Conservation (phyloP, 352 stramenopile species). For the Globisporangium spinosum region DNA sequence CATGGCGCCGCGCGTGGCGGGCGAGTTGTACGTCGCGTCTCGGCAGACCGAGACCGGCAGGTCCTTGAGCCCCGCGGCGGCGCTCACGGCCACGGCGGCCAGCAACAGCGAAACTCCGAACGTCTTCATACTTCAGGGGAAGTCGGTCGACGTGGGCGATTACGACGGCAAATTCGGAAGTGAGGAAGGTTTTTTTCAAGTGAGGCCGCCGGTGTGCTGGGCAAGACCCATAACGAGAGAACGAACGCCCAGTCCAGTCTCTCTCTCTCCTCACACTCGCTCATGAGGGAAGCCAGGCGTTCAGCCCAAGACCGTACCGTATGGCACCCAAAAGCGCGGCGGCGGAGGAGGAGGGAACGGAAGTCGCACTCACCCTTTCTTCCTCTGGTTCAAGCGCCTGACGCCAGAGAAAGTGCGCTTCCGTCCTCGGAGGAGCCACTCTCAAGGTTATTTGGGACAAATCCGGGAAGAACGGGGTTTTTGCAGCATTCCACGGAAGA, state of each 20-base stretch:
- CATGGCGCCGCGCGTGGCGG: conserved; percentile 21
- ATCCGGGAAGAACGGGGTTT: too few relatives aligned
- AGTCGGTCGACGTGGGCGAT: conserved; percentile 23
- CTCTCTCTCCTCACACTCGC: conserved; percentile 9
- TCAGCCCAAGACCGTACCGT: too few relatives aligned
- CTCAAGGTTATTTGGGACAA: too few relatives aligned
- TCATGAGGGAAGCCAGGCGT: neutral
- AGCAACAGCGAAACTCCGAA: conserved; percentile 28
- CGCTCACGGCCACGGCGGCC: conserved; percentile 27
- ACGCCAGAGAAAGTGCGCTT: too few relatives aligned
- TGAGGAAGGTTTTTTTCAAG: conserved; percentile 15
- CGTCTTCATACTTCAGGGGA: conserved; percentile 33
- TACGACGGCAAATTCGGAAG: conserved; percentile 37
- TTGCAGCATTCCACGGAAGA: too few relatives aligned
- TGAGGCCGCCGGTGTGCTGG: too few relatives aligned
- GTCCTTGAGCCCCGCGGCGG: conserved; percentile 25
- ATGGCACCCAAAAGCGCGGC: too few relatives aligned
- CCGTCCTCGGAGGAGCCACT: too few relatives aligned
- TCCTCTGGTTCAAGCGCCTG: too few relatives aligned
- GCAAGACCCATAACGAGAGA: too few relatives aligned
- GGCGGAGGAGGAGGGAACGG: too few relatives aligned
- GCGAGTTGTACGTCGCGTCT: conserved; percentile 49
- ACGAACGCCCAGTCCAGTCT: neutral
- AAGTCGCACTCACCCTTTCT: too few relatives aligned
- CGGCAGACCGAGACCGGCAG: conserved; percentile 21